Evolutionary conservation across 169 alveolate species (phyloP).

Genomic region (Babesia caballi): DNA sequence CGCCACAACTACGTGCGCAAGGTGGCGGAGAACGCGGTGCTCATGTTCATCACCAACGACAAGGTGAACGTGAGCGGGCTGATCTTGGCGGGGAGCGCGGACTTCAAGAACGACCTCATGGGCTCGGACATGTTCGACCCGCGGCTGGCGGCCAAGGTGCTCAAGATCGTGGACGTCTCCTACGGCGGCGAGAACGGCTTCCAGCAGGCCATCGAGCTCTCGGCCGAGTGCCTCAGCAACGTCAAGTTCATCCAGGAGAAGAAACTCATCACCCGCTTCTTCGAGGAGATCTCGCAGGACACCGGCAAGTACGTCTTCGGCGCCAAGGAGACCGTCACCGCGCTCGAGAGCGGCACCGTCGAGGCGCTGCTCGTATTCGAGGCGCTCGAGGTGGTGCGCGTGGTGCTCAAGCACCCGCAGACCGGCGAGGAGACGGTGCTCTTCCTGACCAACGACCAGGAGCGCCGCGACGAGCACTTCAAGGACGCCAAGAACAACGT

Average conservation of each 20-base stretch:
- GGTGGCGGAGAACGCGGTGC: slow-evolving; percentile 97
- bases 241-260: slow-evolving; percentile 89
- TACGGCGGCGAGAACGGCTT: slow-evolving; percentile 99
- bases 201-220: slow-evolving; percentile 95
- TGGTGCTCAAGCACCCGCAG: slow-evolving; percentile 81
- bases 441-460: slow-evolving; percentile 62
- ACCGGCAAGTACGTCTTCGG: slow-evolving; percentile 97
- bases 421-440: slow-evolving; percentile 74
- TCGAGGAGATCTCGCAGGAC: slow-evolving; percentile 97
- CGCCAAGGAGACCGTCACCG: slow-evolving; percentile 90
- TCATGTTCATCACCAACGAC: slow-evolving; percentile 95
- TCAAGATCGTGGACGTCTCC: slow-evolving; percentile 94
- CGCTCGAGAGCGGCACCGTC: slow-evolving; percentile 93
- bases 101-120: slow-evolving; percentile 94
- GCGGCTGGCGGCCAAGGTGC: slow-evolving; percentile 89
- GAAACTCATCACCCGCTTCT: slow-evolving; percentile 88
- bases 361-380: slow-evolving; percentile 94
- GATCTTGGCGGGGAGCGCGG: slow-evolving; percentile 98
- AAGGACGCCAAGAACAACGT: slow-evolving; percentile 78
- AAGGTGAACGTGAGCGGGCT: slow-evolving; percentile 86
- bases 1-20: slow-evolving; percentile 97
- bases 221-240: slow-evolving; percentile 91
- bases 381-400: slow-evolving; percentile 83
- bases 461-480: slow-evolving; percentile 54
- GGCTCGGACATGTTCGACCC: slow-evolving; percentile 92